These are phyloP conservation scores for Skeletonema grethae DNA, from an alignment of 108 stramenopile species.

Conservation along the genomic window DNA sequence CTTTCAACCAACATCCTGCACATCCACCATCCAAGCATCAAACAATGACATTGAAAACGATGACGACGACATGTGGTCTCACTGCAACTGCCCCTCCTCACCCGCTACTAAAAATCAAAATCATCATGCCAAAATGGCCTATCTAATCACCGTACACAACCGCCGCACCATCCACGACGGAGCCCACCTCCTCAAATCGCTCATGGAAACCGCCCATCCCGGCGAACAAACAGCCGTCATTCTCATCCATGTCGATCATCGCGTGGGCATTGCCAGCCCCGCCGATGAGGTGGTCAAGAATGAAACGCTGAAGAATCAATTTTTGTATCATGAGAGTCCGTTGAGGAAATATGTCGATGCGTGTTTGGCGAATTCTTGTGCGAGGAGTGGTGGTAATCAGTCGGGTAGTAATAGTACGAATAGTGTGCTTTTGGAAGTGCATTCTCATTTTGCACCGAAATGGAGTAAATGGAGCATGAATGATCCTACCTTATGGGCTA, in stretches of 20 bases:
- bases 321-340: slow-evolving; percentile 46
- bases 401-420: too few species aligned
- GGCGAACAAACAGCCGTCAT: slow-evolving; percentile 55
- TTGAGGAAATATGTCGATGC: slow-evolving; percentile 63
- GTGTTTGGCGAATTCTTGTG: slow-evolving; percentile 28
- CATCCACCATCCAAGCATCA: neutral
- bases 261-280: slow-evolving; percentile 31
- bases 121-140: slow-evolving; percentile 63
- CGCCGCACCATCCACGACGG: slow-evolving; percentile 76
- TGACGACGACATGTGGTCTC: slow-evolving; percentile 21
- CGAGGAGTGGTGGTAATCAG: too few species aligned
- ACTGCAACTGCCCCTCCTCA: slow-evolving; percentile 35
- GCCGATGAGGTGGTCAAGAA: neutral
- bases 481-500: slow-evolving; percentile 80
- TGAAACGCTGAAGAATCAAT: slow-evolving; percentile 17
- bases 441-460: slow-evolving; percentile 45
- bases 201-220: slow-evolving; percentile 55
- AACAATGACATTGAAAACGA: neutral
- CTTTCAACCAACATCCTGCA: neutral
- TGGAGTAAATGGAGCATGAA: slow-evolving; percentile 92
- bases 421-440: slow-evolving; percentile 47
- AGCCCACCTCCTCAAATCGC: slow-evolving; percentile 60
- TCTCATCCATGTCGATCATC: slow-evolving; percentile 77
- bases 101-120: neutral
- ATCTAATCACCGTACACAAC: slow-evolving; percentile 82